Conservation (phyloP, 2,329 filamentous ascomycete genomes). For the Apiospora pterosperma region DNA sequence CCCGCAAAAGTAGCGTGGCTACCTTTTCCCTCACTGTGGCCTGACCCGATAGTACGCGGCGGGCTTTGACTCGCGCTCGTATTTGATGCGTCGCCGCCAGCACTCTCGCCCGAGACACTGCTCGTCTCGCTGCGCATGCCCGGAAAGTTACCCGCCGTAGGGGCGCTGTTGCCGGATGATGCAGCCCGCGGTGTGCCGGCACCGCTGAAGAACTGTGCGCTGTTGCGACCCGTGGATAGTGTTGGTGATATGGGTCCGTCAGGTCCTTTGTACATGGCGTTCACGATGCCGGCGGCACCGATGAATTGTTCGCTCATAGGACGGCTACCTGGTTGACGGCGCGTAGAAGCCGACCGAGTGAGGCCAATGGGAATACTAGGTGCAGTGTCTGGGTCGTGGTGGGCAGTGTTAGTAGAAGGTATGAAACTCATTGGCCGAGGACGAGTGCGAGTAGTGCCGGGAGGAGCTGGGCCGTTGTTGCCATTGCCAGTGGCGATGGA, state of each 20-base stretch:
- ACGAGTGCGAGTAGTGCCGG: slow-evolving; percentile 20
- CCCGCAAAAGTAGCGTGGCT: slow-evolving; percentile 59
- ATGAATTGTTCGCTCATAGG: slow-evolving; percentile 64
- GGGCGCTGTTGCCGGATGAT: slow-evolving; percentile 43
- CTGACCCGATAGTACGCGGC: slow-evolving; percentile 39
- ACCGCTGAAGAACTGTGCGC: slow-evolving; percentile 59
- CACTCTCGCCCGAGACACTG: slow-evolving; percentile 66
- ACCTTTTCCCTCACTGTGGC: slow-evolving; percentile 36
- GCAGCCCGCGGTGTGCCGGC: slow-evolving; percentile 24
- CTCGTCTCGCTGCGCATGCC: slow-evolving; percentile 65
- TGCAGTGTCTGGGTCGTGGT: slow-evolving; percentile 68
- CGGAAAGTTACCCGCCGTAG: slow-evolving; percentile 64
- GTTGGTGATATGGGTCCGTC: slow-evolving; percentile 60
- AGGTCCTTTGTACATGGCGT: slow-evolving; percentile 83
- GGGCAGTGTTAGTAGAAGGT: slow-evolving; percentile 39
- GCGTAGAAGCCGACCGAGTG: slow-evolving; percentile 50
- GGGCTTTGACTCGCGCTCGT: slow-evolving; percentile 46
- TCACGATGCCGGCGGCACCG: slow-evolving; percentile 68
- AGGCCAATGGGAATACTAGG: slow-evolving; percentile 70
- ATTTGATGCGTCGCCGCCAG: slow-evolving; percentile 52
- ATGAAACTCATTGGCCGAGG: slow-evolving; percentile 57
- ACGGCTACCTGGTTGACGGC: slow-evolving; percentile 40
- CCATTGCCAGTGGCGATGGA: slow-evolving; percentile 37
- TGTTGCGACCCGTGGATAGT: slow-evolving; percentile 55
- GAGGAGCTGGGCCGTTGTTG: slow-evolving; percentile 19